Percentiles rank a stretch among this genome's conserved stretches.
Conservation (phyloP, 2,329 filamentous ascomycete species). For the Scortechinia acanthostroma region DNA sequence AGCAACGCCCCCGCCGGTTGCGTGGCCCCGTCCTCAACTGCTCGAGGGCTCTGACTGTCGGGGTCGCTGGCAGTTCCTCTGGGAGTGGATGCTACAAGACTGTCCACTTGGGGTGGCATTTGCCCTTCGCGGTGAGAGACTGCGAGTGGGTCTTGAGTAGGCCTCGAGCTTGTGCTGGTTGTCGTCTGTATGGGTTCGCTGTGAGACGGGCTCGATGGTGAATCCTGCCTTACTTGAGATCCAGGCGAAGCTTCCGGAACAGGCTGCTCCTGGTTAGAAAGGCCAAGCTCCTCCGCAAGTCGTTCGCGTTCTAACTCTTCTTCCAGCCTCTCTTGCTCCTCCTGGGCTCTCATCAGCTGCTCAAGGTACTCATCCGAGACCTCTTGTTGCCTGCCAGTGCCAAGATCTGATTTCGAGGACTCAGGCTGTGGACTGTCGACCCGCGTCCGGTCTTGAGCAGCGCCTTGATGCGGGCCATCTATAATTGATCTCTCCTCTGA, state of each 20-base stretch:
- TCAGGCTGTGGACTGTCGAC: not conserved
- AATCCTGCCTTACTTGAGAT: not conserved
- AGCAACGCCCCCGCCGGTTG: not conserved
- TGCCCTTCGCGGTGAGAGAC: not conserved
- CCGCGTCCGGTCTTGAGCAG: not conserved
- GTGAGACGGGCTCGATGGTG: not conserved
- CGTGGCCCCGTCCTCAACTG: not conserved
- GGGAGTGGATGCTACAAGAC: not conserved
- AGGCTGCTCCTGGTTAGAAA: not conserved
- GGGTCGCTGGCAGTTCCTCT: not conserved
- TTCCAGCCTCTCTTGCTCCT: not conserved
- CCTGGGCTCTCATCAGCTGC: not conserved
- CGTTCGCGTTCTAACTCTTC: slow-evolving; percentile 1
- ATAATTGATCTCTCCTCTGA: not conserved
- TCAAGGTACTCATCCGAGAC: slow-evolving; percentile 1
- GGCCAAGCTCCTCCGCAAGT: not conserved
- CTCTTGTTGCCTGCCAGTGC: not conserved
- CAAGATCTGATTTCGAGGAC: not conserved
- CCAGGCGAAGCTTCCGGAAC: not conserved
- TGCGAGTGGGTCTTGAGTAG: not conserved
- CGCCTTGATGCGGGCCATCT: not conserved
- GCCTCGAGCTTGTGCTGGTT: not conserved
- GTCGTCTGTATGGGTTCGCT: not conserved
- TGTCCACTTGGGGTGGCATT: not conserved
- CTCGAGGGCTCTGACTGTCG: not conserved